A percentile compares a stretch with the other conserved stretches of the same genome.
These are phyloP conservation scores for Symmetrospora coprosmae DNA, from an alignment of 768 basidiomycete species.

Conservation along the genomic window DNA sequence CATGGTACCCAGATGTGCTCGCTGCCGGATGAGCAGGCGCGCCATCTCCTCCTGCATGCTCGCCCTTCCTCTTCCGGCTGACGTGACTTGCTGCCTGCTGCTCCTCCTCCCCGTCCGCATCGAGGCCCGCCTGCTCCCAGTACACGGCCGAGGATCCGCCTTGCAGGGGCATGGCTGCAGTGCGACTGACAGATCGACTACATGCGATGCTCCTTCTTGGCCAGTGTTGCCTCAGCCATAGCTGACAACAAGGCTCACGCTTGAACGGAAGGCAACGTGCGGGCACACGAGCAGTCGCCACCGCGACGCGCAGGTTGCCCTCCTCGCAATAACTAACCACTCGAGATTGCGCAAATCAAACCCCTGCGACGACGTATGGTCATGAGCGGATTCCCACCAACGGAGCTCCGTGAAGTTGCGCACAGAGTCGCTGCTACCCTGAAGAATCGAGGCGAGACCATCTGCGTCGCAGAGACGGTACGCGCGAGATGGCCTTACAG, in stretches of 20 bases:
- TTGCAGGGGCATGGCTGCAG: conserved; percentile 3
- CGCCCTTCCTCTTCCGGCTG: not conserved
- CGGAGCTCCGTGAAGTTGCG: not conserved
- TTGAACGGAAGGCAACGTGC: not conserved
- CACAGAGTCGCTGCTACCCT: conserved; percentile 4
- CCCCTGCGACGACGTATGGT: too few relatives aligned
- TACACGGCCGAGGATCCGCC: conserved; percentile 1
- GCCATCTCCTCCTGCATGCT: not conserved
- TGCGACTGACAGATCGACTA: too few relatives aligned
- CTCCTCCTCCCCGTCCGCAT: not conserved
- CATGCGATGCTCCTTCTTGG: too few relatives aligned
- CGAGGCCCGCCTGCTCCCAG: not conserved
- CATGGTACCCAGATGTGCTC: not conserved
- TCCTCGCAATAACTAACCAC: too few relatives aligned
- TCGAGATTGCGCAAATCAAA: too few relatives aligned
- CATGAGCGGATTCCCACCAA: too few relatives aligned
- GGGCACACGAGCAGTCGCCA: not conserved
- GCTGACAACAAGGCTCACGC: not conserved
- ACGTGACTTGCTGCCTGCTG: not conserved
- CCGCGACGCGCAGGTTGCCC: too few relatives aligned
- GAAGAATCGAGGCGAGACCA: not conserved
- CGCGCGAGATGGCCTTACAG: not conserved
- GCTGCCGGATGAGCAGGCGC: not conserved
- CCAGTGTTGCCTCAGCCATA: too few relatives aligned
- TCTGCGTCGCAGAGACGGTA: conserved; percentile 20